Percentiles rank a stretch among this genome's conserved stretches.
phyloP scores from a whole-genome alignment of 169 alveolate species.

The Plasmodium inui region DNA sequence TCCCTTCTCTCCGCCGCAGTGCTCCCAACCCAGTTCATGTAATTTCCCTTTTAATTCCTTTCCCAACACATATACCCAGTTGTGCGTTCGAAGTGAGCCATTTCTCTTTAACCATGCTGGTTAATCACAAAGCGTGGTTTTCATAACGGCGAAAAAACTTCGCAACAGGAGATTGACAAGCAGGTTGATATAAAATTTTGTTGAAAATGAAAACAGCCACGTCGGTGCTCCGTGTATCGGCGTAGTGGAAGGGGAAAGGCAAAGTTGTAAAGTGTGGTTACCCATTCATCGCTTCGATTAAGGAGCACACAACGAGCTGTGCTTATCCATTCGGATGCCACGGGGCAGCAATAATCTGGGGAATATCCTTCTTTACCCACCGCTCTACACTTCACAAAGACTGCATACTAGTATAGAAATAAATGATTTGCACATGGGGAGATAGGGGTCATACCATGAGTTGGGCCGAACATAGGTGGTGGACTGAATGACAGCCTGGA shows the following conservation, averaged over 20 bases:
- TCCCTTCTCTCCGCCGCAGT: not conserved
- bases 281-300: not conserved
- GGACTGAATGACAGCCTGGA: too few species aligned
- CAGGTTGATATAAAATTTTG: not conserved
- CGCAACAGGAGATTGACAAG: not conserved
- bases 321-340: not conserved
- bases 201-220: not conserved
- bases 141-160: not conserved
- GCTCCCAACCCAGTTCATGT: not conserved
- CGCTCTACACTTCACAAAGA: not conserved
- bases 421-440: not conserved
- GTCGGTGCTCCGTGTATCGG: not conserved
- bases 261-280: not conserved
- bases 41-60: not conserved
- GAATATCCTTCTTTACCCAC: not conserved
- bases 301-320: not conserved
- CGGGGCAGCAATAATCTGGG: not conserved
- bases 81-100: not conserved
- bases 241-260: not conserved
- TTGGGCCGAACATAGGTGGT: too few species aligned
- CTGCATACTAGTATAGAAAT: not conserved
- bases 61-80: not conserved
- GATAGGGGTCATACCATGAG: too few species aligned
- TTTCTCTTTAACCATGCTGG: not conserved
- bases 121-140: not conserved